Evolutionary conservation across 768 basidiomycete species (phyloP).

Genomic region (Harrya chromipes): DNA sequence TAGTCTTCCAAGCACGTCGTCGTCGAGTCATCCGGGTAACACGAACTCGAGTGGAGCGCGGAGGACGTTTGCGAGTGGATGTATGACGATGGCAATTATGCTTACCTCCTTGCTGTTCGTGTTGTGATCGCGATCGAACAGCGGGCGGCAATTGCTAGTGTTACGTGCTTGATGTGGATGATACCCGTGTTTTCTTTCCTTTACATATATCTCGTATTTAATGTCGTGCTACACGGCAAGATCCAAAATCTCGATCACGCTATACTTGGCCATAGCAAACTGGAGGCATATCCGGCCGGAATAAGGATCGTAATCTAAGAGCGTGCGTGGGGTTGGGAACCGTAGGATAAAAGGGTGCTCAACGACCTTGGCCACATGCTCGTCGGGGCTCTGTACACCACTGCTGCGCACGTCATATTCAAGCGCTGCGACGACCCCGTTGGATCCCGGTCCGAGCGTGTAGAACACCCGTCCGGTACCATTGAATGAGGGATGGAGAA

Average conservation of each 20-base stretch:
- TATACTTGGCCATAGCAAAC: not conserved
- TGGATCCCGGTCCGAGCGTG: not conserved
- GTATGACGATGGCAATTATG: not conserved
- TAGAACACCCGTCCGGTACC: constrained; percentile 15
- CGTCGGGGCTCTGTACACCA: too few species aligned
- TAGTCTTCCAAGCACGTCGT: not conserved
- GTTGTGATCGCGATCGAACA: not conserved
- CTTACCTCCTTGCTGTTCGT: not conserved
- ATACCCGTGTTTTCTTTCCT: not conserved
- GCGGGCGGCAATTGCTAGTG: too few species aligned
- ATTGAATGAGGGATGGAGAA: constrained; percentile 11
- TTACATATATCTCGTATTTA: not conserved
- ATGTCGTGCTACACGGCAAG: constrained; percentile 4
- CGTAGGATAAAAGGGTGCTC: constrained; percentile 7
- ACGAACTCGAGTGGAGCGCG: not conserved
- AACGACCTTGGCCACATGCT: not conserved
- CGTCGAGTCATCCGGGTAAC: not conserved
- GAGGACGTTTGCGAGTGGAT: not conserved
- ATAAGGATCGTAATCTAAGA: constrained; percentile 23
- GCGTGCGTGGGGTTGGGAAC: not conserved
- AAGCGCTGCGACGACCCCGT: constrained; percentile 1
- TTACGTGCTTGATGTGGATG: not conserved
- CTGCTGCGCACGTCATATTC: constrained; percentile 11
- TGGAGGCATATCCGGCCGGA: constrained; percentile 15
- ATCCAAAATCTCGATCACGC: constrained; percentile 15